Conservation (phyloP, 257 asterid species). For the Cynanchum wilfordii region DNA sequence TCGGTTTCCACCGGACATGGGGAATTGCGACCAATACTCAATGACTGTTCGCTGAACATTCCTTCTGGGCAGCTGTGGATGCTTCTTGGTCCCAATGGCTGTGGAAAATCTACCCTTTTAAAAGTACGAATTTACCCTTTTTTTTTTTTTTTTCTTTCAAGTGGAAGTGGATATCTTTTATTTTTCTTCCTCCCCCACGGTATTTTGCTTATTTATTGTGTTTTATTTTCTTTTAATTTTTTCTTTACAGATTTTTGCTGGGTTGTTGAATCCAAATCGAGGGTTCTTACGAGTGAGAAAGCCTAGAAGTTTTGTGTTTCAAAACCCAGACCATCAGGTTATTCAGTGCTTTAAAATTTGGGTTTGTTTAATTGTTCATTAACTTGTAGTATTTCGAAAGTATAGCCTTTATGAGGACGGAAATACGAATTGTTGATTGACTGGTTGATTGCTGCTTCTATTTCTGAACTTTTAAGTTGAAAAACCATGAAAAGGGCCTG, state of each 20-base stretch:
- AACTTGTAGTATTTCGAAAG: neutral
- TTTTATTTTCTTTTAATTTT: neutral
- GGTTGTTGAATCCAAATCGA: constrained; percentile 63
- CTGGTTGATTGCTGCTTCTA: neutral
- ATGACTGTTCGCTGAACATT: constrained; percentile 63
- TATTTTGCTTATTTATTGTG: constrained; percentile 6
- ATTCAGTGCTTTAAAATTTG: neutral
- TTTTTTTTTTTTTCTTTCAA: neutral
- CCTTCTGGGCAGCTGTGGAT: constrained; percentile 94
- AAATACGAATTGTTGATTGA: neutral
- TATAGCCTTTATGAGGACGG: neutral
- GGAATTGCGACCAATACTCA: constrained; percentile 48
- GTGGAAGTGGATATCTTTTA: neutral
- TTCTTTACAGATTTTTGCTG: constrained; percentile 71
- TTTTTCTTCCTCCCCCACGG: neutral
- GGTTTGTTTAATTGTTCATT: neutral
- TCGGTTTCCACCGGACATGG: constrained; percentile 48
- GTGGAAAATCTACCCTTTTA: constrained; percentile 91
- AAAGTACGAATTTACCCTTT: constrained; percentile 41
- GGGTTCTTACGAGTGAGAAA: constrained; percentile 64
- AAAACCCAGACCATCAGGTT: constrained; percentile 98
- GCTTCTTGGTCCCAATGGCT: constrained; percentile 97
- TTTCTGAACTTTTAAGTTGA: neutral
- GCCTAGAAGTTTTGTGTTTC: constrained; percentile 90
- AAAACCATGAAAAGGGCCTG: neutral